Base-by-base conservation (phyloP, 345 rosid species). In the Acer yangbiense region DNA sequence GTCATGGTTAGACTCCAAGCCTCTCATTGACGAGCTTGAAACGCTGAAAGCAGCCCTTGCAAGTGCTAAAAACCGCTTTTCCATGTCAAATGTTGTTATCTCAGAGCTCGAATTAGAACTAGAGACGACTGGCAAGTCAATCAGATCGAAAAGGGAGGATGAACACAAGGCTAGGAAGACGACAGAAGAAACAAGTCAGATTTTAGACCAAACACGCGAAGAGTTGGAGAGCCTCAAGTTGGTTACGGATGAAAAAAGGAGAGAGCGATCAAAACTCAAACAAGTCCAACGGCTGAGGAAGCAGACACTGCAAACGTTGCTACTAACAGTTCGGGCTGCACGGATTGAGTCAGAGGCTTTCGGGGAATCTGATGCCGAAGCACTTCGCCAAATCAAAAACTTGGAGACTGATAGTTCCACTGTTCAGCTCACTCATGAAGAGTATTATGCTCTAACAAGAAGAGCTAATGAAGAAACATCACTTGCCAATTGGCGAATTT, bases 1-100 rank as follows among this genome's bases (percentile, higher is more conserved):
- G 54, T 88, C 90, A 9, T 90, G 90, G 90, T 43, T 87, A 23
- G 89, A 88, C 25, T 90, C 94, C 75, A 82, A 63, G 76, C 94
- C 92, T 21, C 75, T 88, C 4, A 85, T 86, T 23, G 88, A 87
- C 54, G 85, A 87, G 81, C 92, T 90, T 14, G 92, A 90, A 74
- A 86, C 78, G 63, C 80, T 80, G 3, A 86, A 87, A 77, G 69
- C 87, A 3, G 83, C 48, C 3, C 81, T 87, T 4, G 78, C 76
- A 21, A 78, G 65, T 29, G 82, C 87, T 44, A 80, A 78, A 41
- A 84, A 84, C 73, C 79, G 79, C 39, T n/a, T 41, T 46, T 85
- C 89, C 3, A 76, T 83, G 80, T 82, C 88, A 0, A 79, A 66
- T 21, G 43, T 61, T 27, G 58, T 80, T 2, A 74, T 83, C 63